A percentile compares a stretch with the other conserved stretches of the same genome.
These are phyloP conservation scores for Nicotiana benthamiana DNA, from an alignment of 257 asterid species.

Conservation along the genomic window DNA sequence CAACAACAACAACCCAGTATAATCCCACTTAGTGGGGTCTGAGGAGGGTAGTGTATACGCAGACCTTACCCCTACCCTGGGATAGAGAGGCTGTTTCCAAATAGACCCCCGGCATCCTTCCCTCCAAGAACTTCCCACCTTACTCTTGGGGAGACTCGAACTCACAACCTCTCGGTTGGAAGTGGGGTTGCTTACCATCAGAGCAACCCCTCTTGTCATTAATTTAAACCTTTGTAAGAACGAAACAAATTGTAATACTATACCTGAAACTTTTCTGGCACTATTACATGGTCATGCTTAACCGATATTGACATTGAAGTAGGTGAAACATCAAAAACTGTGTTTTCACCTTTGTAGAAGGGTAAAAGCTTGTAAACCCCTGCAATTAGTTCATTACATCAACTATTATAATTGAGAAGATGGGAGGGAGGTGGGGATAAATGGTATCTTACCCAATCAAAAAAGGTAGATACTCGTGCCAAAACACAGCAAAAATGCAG, in stretches of 20 bases:
- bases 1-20: no score
- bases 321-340: conserved; percentile 95
- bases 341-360: conserved; percentile 95
- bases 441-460: neutral
- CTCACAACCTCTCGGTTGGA: no score
- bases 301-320: conserved; percentile 66
- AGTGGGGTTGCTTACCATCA: no score
- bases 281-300: conserved; percentile 62
- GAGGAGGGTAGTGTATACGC: no score
- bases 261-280: conserved; percentile 87
- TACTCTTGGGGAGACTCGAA: no score
- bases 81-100: no score
- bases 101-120: no score
- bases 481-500: neutral
- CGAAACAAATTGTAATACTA: neutral
- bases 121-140: no score
- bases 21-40: no score
- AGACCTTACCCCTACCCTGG: no score
- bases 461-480: neutral
- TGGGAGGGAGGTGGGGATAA: neutral
- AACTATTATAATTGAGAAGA: conserved; percentile 13
- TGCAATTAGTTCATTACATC: conserved; percentile 28
- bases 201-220: no score
- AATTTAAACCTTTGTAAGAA: conserved; percentile 1
- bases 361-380: conserved; percentile 85